phyloP scores from a whole-genome alignment of 169 alveolate genomes.

The Plasmodium sp. region DNA sequence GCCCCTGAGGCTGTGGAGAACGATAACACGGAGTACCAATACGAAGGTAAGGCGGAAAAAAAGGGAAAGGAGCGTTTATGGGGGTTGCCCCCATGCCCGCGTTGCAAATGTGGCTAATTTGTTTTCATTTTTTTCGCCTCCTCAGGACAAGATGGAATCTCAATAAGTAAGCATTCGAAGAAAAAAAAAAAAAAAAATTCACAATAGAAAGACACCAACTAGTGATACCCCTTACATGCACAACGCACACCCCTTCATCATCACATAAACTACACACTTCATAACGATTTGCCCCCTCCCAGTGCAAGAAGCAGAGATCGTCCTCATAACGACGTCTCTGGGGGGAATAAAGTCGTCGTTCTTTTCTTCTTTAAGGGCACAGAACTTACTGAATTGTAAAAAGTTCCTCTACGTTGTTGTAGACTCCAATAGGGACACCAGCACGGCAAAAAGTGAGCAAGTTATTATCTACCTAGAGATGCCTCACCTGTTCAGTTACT shows the following conservation, averaged over 20 bases:
- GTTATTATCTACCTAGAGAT: neutral
- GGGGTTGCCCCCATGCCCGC: neutral
- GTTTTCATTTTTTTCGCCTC: neutral
- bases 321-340: slow-evolving; percentile 87
- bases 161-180: slow-evolving; percentile 12
- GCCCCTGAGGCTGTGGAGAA: neutral
- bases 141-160: slow-evolving; percentile 19
- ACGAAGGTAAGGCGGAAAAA: slow-evolving; percentile 30
- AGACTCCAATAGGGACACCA: slow-evolving; percentile 89
- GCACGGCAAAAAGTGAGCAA: slow-evolving; percentile 85
- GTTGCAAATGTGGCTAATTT: neutral
- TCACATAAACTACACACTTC: neutral
- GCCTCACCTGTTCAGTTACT: neutral
- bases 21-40: neutral
- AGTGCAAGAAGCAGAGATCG: slow-evolving; percentile 87
- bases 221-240: neutral
- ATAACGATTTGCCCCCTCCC: neutral
- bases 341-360: slow-evolving; percentile 87
- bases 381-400: slow-evolving; percentile 88
- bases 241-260: neutral
- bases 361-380: slow-evolving; percentile 88
- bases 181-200: neutral
- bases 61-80: neutral
- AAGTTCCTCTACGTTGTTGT: slow-evolving; percentile 89
- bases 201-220: neutral